Conservation (phyloP, 179 eudicot species). For the Beta corolliflora region DNA sequence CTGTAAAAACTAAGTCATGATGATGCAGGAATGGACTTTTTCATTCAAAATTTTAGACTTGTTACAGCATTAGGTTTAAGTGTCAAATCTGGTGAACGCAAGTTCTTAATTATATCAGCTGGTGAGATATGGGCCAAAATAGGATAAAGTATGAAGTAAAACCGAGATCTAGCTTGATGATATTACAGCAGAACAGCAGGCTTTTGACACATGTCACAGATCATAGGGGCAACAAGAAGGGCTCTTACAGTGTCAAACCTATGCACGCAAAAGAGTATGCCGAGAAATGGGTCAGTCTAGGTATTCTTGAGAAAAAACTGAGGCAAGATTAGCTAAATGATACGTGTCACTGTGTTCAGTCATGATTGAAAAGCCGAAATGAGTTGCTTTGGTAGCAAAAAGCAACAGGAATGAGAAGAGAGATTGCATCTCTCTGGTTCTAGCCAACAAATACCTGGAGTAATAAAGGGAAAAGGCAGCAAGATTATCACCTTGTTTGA, state of each 20-base stretch:
- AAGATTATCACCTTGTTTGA: conserved; percentile 74
- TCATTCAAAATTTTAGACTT: neutral
- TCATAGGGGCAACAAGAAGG: neutral
- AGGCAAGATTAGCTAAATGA: neutral
- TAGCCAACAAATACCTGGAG: neutral
- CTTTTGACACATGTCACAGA: neutral
- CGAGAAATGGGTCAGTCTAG: neutral
- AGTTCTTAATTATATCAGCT: conserved; percentile 2
- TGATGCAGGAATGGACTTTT: neutral
- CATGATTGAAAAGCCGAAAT: neutral
- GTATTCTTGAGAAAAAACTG: neutral
- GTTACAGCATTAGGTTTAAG: neutral
- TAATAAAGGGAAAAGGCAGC: neutral
- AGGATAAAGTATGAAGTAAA: neutral
- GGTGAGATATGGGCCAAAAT: neutral
- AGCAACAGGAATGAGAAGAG: neutral
- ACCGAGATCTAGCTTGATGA: neutral
- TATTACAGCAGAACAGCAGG: neutral
- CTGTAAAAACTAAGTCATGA: neutral
- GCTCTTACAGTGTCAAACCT: conserved; percentile 1
- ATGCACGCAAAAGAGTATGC: neutral
- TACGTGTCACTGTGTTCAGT: neutral
- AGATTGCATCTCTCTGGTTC: neutral
- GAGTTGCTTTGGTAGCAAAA: neutral
- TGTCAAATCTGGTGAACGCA: neutral